Evolutionary conservation across 306 rosid genomes (phyloP), one percentile per base, ranked within the genome.

Genomic region (Styphnolobium japonicum): DNA sequence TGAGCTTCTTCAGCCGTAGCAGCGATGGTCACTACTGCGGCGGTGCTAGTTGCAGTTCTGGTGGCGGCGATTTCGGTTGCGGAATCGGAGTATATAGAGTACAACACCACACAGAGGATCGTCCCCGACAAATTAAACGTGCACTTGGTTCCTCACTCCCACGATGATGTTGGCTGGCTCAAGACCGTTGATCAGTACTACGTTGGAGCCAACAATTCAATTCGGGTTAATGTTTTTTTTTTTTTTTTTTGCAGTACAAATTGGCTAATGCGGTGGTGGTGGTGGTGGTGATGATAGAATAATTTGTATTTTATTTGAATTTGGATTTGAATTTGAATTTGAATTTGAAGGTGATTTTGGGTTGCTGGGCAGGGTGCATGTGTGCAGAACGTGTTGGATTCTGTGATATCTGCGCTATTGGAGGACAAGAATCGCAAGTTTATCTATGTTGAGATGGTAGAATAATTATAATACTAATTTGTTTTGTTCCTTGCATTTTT

Each of bases 151-250:
- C 93, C 97, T 83, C 97, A 92, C 85, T 90, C 97, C 10, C 97
- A 92, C 78, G 97, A 92, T 56, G 97, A 92, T 75, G 97, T 92
- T 43, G 97, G 95, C 0, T 90, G 97, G 97, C 94, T 92, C 82
- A 92, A 92, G 84, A 92, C 95, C 71, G 94, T 92, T 10, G 97
- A 90, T 80, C 97, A 88, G 89, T 92, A 92, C 92, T 92, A 82
- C 81, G 92, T 92, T 39, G 97, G 95, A 37, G 90, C 92, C 76
- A 92, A 92, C 86, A 92, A 92, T 69, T 90, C 97, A 51, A 92
- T 92, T 81, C 88, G 93, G 83, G 94, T 90, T 0, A 36, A 63
- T 83, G 1, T 63, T 29, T 8, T n/a, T 36, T 11, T 25, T 34
- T 2, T 2, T 7, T 33, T n/a, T 40, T 34, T 39, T 11, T 66